These are phyloP conservation scores for Leccinum incarnatum DNA, from an alignment of 768 basidiomycete genomes.

Conservation along the genomic window DNA sequence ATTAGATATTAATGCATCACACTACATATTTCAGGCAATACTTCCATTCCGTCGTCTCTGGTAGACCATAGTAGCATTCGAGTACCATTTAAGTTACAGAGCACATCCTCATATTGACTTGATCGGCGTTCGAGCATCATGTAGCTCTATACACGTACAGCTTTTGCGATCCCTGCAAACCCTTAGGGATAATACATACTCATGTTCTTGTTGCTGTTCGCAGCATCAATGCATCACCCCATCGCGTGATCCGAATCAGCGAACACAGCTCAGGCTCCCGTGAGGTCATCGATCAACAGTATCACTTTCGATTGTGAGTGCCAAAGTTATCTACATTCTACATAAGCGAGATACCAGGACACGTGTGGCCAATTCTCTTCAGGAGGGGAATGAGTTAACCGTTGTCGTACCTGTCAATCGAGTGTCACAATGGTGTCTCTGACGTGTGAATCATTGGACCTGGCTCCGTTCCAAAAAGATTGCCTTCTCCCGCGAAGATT, in stretches of 20 bases:
- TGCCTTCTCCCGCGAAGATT: slow-evolving; percentile 31
- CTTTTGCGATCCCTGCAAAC: slow-evolving; percentile 8
- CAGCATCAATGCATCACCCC: background rate
- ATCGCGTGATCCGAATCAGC: background rate
- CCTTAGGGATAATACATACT: slow-evolving; percentile 1
- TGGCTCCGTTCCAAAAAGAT: background rate
- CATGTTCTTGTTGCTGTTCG: background rate
- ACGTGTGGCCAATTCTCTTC: slow-evolving; percentile 2
- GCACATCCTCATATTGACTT: slow-evolving; percentile 8
- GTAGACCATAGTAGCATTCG: slow-evolving; percentile 8
- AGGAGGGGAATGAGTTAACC: slow-evolving; percentile 10
- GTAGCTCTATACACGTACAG: slow-evolving; percentile 23
- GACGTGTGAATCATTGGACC: slow-evolving; percentile 21
- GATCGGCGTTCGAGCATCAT: slow-evolving; percentile 15
- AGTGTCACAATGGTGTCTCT: background rate
- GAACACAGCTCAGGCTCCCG: background rate
- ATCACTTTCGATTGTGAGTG: background rate
- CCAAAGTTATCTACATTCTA: slow-evolving; percentile 5
- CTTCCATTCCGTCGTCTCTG: slow-evolving; percentile 1
- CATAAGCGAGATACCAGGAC: slow-evolving; percentile 8
- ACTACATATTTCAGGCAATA: background rate
- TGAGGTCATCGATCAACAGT: slow-evolving; percentile 14
- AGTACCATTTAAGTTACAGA: slow-evolving; percentile 14
- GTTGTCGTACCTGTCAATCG: slow-evolving; percentile 8
- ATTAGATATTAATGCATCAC: slow-evolving; percentile 58